phyloP scores from a whole-genome alignment of 2,329 filamentous ascomycete genomes.

The Teratosphaeria pseudoeucalypti region DNA sequence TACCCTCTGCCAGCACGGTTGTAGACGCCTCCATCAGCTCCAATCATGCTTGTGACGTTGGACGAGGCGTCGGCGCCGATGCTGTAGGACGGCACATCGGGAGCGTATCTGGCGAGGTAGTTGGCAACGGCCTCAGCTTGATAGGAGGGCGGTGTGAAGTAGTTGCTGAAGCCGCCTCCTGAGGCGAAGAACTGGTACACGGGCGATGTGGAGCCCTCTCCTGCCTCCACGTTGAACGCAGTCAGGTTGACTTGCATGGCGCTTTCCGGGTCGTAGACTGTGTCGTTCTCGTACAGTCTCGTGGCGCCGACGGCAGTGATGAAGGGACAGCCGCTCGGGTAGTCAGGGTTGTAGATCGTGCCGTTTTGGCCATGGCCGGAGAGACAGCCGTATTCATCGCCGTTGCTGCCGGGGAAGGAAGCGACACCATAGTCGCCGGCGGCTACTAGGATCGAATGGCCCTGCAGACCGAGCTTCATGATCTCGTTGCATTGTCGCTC shows the following conservation, averaged over 20 bases:
- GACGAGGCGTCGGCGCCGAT: conserved; percentile 5
- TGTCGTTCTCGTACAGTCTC: conserved; percentile 25
- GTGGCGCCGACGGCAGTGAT: conserved; percentile 33
- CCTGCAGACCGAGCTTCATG: conserved; percentile 39
- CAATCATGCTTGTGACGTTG: conserved; percentile 7
- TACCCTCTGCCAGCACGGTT: conserved; percentile 17
- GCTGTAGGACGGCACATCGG: conserved; percentile 14
- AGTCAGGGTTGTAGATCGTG: conserved; percentile 13
- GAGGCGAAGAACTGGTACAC: conserved; percentile 20
- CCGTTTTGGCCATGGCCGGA: conserved; percentile 7
- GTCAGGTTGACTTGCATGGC: conserved; percentile 7
- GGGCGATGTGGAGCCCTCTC: not conserved
- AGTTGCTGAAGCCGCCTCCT: conserved; percentile 28
- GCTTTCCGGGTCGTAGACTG: conserved; percentile 11
- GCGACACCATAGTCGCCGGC: conserved; percentile 35
- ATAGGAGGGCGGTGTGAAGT: conserved; percentile 24
- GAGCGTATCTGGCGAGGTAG: conserved; percentile 22
- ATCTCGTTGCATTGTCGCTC: conserved; percentile 28
- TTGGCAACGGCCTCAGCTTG: conserved; percentile 26
- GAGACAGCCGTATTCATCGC: conserved; percentile 12
- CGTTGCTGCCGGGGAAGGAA: conserved; percentile 3
- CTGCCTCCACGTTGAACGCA: not conserved
- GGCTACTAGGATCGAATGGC: conserved; percentile 36
- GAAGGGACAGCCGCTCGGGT: conserved; percentile 13
- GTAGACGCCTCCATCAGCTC: conserved; percentile 15